Percentiles rank a stretch among this genome's conserved stretches.
phyloP scores from a whole-genome alignment of 2,329 filamentous ascomycete species.

The Penicillium corylophilum region DNA sequence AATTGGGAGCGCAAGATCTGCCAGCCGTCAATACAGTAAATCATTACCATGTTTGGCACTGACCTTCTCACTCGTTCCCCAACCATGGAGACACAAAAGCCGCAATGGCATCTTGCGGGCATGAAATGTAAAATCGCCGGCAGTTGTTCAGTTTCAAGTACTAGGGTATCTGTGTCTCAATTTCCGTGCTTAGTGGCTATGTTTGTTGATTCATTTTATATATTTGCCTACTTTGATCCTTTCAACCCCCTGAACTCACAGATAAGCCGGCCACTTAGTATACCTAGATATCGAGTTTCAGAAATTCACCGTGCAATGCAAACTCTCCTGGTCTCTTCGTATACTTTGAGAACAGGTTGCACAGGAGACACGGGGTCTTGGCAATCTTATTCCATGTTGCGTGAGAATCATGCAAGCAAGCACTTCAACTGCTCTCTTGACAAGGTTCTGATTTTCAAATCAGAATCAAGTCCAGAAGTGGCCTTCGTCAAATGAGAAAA shows the following conservation, averaged over 20 bases:
- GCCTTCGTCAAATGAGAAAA: too few species aligned
- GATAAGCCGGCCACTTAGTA: background rate
- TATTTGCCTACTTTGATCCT: background rate
- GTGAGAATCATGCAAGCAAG: background rate
- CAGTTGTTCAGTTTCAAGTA: too few species aligned
- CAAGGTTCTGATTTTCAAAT: background rate
- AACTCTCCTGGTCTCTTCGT: background rate
- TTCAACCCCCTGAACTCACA: background rate
- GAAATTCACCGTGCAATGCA: background rate
- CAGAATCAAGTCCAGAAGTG: too few species aligned
- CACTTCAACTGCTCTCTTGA: background rate
- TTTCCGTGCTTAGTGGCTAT: background rate
- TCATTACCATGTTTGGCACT: background rate
- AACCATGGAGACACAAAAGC: conserved; percentile 36
- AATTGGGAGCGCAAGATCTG: conserved; percentile 32
- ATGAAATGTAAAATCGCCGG: background rate
- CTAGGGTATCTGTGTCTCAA: background rate
- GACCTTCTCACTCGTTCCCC: conserved; percentile 33
- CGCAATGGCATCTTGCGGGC: conserved; percentile 25
- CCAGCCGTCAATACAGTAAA: background rate
- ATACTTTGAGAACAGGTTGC: background rate
- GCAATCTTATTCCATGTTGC: background rate
- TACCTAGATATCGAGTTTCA: background rate
- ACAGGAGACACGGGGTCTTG: background rate
- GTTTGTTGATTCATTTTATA: background rate